A percentile compares a stretch with the other conserved stretches of the same genome.
phyloP scores from a whole-genome alignment of 441 rosid genomes.

The Eutrema salsugineum region DNA sequence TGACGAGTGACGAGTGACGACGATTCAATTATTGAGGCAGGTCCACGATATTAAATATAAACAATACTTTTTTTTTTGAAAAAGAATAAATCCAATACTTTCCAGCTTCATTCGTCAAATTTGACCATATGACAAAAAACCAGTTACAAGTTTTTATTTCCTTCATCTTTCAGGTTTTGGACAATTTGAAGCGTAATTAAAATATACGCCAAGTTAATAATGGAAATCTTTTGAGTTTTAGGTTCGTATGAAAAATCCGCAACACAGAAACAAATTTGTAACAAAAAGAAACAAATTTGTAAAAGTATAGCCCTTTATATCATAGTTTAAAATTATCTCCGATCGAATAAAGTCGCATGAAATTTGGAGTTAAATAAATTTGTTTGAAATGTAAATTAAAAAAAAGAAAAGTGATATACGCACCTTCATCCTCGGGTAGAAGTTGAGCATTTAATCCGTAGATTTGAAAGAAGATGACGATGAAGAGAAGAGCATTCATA shows the following conservation, averaged over 20 bases:
- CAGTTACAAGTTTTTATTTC: not conserved
- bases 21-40: not conserved
- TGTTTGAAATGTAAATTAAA: not conserved
- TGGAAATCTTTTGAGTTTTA: not conserved
- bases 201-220: not conserved
- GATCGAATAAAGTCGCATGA: too few species aligned
- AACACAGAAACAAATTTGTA: too few species aligned
- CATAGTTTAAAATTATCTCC: too few species aligned
- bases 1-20: too few species aligned
- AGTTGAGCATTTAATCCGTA: constrained; percentile 43
- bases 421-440: constrained; percentile 54
- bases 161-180: not conserved
- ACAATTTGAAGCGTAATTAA: not conserved
- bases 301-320: too few species aligned
- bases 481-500: constrained; percentile 23
- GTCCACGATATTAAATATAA: not conserved
- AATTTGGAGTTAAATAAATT: not conserved
- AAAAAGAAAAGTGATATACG: not conserved
- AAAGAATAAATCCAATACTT: not conserved
- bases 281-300: too few species aligned
- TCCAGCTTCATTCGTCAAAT: constrained; percentile 11
- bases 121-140: not conserved
- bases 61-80: not conserved
- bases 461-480: constrained; percentile 28
- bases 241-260: not conserved